A percentile compares a stretch with the other conserved stretches of the same genome.
These are phyloP conservation scores for Tagetes patula DNA, from an alignment of 129 eudicot species.

Conservation along the genomic window DNA sequence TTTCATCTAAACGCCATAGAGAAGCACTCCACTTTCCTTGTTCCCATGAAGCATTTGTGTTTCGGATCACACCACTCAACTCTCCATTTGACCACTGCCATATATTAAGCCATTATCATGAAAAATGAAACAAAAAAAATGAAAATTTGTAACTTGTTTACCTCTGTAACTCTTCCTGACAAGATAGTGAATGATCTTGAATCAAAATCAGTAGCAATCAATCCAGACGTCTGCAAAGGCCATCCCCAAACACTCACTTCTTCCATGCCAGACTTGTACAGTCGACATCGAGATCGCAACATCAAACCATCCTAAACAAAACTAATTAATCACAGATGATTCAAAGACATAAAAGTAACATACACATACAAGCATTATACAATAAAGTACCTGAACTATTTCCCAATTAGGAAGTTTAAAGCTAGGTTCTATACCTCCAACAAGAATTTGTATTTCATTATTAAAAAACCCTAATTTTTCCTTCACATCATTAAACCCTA, in stretches of 20 bases:
- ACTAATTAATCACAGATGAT: constrained; percentile 3
- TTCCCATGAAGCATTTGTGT: constrained; percentile 59
- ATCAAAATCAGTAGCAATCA: constrained; percentile 62
- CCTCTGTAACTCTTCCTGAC: constrained; percentile 84
- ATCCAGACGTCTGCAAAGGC: constrained; percentile 84
- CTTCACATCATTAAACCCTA: constrained; percentile 43
- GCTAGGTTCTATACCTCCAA: constrained; percentile 43
- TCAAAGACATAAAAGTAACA: not conserved
- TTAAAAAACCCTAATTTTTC: constrained; percentile 47
- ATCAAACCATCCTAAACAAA: constrained; percentile 73
- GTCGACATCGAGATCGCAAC: constrained; percentile 49
- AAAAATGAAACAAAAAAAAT: not conserved
- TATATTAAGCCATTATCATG: not conserved
- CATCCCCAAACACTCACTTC: constrained; percentile 91
- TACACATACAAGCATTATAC: not conserved
- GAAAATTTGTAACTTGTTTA: constrained; percentile 20
- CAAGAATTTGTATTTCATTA: constrained; percentile 35
- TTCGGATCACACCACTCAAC: constrained; percentile 30
- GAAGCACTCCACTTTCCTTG: constrained; percentile 71
- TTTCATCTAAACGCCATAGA: constrained; percentile 57
- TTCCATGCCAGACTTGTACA: constrained; percentile 57
- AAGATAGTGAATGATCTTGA: constrained; percentile 56
- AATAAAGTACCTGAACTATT: constrained; percentile 57
- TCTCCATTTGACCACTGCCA: constrained; percentile 67
- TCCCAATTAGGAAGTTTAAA: constrained; percentile 48